Base-by-base conservation (phyloP, 1,284 basidiomycete species). In the Agroathelia rolfsii region DNA sequence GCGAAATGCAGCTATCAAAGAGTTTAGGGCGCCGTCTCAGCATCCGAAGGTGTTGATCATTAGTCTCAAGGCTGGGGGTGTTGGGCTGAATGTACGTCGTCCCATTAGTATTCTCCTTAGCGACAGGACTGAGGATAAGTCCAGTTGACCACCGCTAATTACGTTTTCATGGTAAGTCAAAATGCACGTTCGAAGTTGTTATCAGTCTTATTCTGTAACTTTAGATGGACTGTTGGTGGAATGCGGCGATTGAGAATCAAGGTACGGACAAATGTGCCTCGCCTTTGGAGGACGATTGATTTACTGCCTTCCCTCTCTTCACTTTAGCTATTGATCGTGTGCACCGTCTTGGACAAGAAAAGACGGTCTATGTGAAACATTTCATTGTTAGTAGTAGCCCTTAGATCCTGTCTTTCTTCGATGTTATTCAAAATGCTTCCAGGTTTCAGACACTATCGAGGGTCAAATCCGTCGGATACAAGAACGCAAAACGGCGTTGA, bases 201-300 rank as follows among this genome's bases (percentile, higher is more conserved):
- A 12, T 15, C 25, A 1, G 7, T 12, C 3, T 22, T 31, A 30
- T 19, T 27, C 34, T 46, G 23, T 39, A 27, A 6, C 28, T n/a
- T 28, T 35, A 85, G 86, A 90, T 93, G 86, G 90, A 94, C 47
- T 92, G 87, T 41, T 93, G 87, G 87, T 94, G 88, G 87, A 93
- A 92, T 52, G 76, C 86, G 15, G 88, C 88, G 0, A 81, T 73
- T 13, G 89, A 93, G 55, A 81, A 83, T 42, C 90, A 95, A 69
- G 89, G 85, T 86, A 41, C 43, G 62, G n/a, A n/a, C n/a, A n/a
- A n/a, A n/a, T n/a, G 43, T 45, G 49, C 7, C 37, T 17, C 12
- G 2, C 6, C 10, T n/a, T 29, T 8, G 11, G 11, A 1, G 6
- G 25, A 12, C 17, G 4, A 11, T n/a, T 36, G 17, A 52, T 53